These are phyloP conservation scores for Odontarrhena argentea DNA, from an alignment of 345 rosid species.

Conservation along the genomic window DNA sequence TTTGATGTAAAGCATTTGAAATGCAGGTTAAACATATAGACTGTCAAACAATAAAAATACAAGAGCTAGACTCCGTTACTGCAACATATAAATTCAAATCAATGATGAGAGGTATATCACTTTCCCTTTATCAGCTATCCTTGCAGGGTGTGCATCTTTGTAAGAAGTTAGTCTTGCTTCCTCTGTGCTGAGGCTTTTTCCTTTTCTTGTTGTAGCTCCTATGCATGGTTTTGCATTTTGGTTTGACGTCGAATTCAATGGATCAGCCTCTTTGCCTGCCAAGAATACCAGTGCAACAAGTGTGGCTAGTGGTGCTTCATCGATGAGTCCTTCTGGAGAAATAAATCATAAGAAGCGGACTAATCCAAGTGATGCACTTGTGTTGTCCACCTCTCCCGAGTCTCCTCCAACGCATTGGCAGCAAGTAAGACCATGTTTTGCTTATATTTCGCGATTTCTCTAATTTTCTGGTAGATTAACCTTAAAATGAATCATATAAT, in stretches of 20 bases:
- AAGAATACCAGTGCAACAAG: constrained; percentile 38
- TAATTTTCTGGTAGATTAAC: not conserved
- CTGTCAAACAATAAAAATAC: constrained; percentile 67
- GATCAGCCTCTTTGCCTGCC: constrained; percentile 51
- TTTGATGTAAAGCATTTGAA: constrained; percentile 15
- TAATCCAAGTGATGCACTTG: constrained; percentile 67
- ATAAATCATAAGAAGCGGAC: constrained; percentile 65
- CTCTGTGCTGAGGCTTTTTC: constrained; percentile 28
- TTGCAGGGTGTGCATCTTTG: constrained; percentile 15
- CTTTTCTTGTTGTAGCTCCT: constrained; percentile 63
- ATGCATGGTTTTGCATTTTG: constrained; percentile 98
- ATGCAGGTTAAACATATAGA: constrained; percentile 87
- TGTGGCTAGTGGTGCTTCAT: constrained; percentile 46
- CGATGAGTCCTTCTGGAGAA: constrained; percentile 48
- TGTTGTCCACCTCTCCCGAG: constrained; percentile 92
- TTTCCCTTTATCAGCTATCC: constrained; percentile 11
- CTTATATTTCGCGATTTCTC: not conserved
- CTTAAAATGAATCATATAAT: constrained; percentile 14
- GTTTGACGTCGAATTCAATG: constrained; percentile 91
- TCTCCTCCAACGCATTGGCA: constrained; percentile 97
- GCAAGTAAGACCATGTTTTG: constrained; percentile 60
- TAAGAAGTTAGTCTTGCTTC: constrained; percentile 18
- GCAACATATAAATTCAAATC: constrained; percentile 77
- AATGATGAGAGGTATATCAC: constrained; percentile 85
- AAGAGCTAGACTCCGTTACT: constrained; percentile 82